Evolutionary conservation across 73 alveolate genomes (phyloP).

Genomic region (Tetrahymena borealis): DNA sequence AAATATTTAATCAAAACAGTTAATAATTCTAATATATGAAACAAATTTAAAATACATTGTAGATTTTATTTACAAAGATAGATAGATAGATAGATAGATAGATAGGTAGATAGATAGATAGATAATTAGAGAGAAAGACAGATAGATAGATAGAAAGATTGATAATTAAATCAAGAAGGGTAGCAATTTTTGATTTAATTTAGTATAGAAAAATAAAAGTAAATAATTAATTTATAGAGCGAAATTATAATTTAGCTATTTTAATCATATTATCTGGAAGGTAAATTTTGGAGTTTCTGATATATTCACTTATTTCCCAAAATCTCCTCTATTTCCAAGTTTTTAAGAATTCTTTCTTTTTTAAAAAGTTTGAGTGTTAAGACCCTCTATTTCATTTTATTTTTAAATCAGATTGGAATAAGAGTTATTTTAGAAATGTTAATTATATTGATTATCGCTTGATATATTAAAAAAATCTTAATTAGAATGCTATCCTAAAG

Average conservation of each 20-base stretch:
- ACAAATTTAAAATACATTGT: too few species aligned
- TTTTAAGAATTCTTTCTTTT: not conserved
- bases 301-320: not conserved
- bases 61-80: too few species aligned
- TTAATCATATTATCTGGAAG: not conserved
- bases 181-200: too few species aligned
- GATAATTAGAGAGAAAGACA: too few species aligned
- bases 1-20: too few species aligned
- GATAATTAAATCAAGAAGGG: too few species aligned
- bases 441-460: not conserved
- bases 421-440: not conserved
- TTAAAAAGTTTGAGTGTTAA: not conserved
- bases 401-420: not conserved
- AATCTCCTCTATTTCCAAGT: too few species aligned
- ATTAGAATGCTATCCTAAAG: not conserved
- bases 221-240: not conserved
- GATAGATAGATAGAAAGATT: too few species aligned
- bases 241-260: not conserved
- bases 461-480: not conserved
- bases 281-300: not conserved
- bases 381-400: not conserved
- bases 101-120: too few species aligned
- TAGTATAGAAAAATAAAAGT: too few species aligned
- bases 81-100: too few species aligned
- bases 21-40: too few species aligned